Base-by-base conservation (phyloP, 2,329 filamentous ascomycete genomes). In the Herpotrichia juniperi region DNA sequence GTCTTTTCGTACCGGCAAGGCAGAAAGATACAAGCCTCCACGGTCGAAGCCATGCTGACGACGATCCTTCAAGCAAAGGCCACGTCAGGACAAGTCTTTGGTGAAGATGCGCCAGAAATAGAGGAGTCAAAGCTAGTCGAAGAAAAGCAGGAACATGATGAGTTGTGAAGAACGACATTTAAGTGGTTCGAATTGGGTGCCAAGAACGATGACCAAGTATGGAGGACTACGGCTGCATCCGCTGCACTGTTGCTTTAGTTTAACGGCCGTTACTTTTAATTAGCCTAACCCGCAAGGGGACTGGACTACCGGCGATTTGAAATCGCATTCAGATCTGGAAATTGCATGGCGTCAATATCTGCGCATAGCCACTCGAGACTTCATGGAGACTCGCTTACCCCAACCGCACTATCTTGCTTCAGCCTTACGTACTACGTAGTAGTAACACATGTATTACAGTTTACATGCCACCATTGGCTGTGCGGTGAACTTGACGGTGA, bases 61-160 rank as follows among this genome's bases (percentile, higher is more conserved):
- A 60, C 53, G 2, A 62, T 66, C 26, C 43, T 66, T 16, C 45
- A 57, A 22, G 57, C 55, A 26, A 52, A 59, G 37, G 62, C 62
- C 40, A 46, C 19, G 5, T 32, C 44, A 26, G 59, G 61, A 5
- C 53, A 66, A 28, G 50, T 60, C 1, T 66, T 63, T 54, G 62
- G 59, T 9, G 42, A 40, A 1, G 51, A 56, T 3, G 60, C 53
- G 19, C 48, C 53, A 14, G 47, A 53, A 31, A 43, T 46, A 17
- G 45, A 55, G 9, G 44, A 16, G 1, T 34, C 17, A 25, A 21
- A 12, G 14, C 34, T 45, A 19, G 24, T 30, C 14, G 34, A 26
- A 9, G 22, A 16, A 8, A 22, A 7, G n/a, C 22, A 24, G 16
- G 31, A 19, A 19, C 57, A 57, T 40, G 56, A 55, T 49, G 59